Evolutionary conservation across 305 asterid genomes (phyloP), one percentile per base, ranked within the genome.

Genomic region (Rubia peregrina): DNA sequence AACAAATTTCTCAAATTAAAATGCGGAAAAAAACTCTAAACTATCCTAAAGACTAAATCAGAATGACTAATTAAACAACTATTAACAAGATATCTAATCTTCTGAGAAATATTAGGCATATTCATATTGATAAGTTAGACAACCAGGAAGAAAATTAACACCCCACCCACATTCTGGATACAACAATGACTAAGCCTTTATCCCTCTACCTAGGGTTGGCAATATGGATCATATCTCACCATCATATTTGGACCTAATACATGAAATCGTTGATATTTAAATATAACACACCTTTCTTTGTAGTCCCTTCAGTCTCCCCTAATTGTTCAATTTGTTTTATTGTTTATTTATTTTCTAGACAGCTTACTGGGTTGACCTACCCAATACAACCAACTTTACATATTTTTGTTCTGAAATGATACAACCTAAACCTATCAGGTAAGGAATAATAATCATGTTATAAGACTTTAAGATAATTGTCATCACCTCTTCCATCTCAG

Each of bases 401-500:
- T n/a, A n/a, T n/a, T n/a, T n/a, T 48, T 17, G 5, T 17, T n/a
- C 24, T 6, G 24, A 17, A 51, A 51, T 1, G 8, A 51, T 17
- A 51, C 9, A 36, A 53, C 13, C 62, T 22, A 55, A 19, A 10
- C 36, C 40, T 19, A 53, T 26, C 40, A 69, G 55, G 11, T 40
- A 6, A 26, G 16, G 33, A 67, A 57, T 9, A 11, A 24, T 17
- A 24, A 1, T 10, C 48, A 6, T 56, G 49, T 17, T 12, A 9
- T 6, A 12, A 19, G 61, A 22, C 69, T 65, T 56, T 36, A 38
- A 55, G 49, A 82, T 42, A 33, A 71, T 36, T 75, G 71, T 41
- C 57, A 26, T 82, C 80, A 94, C 98, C 99, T 94, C 98, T 85
- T 89, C 99, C 99, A 94, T 91, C 82, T 95, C 99, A 78, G 98